These are phyloP conservation scores for Neonectria neomacrospora DNA, from an alignment of 2,329 filamentous ascomycete species.

Conservation along the genomic window DNA sequence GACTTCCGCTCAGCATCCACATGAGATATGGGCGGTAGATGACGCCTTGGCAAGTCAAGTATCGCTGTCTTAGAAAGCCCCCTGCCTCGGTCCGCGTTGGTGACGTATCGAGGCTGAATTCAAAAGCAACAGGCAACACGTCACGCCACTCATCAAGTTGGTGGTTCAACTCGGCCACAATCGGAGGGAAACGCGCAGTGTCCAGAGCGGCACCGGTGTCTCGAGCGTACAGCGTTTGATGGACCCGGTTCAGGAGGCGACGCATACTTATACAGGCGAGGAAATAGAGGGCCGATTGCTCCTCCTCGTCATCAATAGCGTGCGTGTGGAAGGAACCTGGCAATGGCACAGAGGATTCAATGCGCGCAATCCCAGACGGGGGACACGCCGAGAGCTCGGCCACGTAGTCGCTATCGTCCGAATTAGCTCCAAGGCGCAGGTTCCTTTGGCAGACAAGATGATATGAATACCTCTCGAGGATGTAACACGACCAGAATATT, in stretches of 20 bases:
- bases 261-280: constrained; percentile 65
- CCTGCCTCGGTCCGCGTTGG: constrained; percentile 54
- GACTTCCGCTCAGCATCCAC: constrained; percentile 57
- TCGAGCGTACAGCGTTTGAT: constrained; percentile 61
- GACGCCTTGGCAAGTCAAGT: constrained; percentile 62
- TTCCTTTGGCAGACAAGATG: rapidly evolving
- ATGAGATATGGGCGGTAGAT: constrained; percentile 64
- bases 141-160: constrained; percentile 62
- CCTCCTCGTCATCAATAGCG: constrained; percentile 49
- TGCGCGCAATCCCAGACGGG: constrained; percentile 60
- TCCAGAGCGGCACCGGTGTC: constrained; percentile 58
- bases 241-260: constrained; percentile 59
- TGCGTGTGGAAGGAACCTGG: constrained; percentile 61
- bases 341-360: constrained; percentile 61
- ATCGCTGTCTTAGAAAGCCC: constrained; percentile 61
- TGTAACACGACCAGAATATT: constrained; percentile 67
- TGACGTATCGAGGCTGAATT: constrained; percentile 51
- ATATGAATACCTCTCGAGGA: constrained; percentile 58
- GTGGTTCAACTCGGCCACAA: constrained; percentile 60
- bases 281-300: constrained; percentile 63
- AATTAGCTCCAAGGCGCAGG: background rate
- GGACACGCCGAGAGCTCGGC: constrained; percentile 63
- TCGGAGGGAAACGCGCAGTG: constrained; percentile 56
- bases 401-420: constrained; percentile 59
- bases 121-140: constrained; percentile 56